Base-by-base conservation (phyloP, 176 grass and related monocot species). In the Oryza coarctata region DNA sequence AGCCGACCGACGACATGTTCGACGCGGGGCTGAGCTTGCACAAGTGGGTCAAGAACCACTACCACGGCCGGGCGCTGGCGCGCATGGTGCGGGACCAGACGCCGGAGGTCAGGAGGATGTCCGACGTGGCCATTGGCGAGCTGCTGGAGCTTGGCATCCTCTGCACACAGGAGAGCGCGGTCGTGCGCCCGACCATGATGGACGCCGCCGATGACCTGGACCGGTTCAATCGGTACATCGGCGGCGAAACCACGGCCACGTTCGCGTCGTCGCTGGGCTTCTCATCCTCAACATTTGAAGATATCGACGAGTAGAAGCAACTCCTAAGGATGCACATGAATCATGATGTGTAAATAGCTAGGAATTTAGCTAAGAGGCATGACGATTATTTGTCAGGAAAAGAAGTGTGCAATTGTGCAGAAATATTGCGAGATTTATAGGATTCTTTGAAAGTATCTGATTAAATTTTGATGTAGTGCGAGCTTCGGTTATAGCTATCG, bases 141-240 rank as follows among this genome's bases (percentile, higher is more conserved):
- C 81, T 98, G 71, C 75, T 95, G 43, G 95, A 98, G 80, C 87
- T 98, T 10, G 95, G 90, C 55, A 71, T 95, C 73, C 76, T 98
- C 17, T 98, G 93, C 78, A 86, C 85, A 2, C 92, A 95, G 71
- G 93, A 98, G 11, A 88, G 62, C 17, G 66, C 87, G 7, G 82
- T 89, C 10, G 79, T 68, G 65, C 80, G 95, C 43, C 92, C 93
- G 3, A 93, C 88, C 43, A 98, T 98, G 95, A 47, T 98, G 80
- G 88, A 95, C 60, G 90, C 81, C 0, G 95, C 93, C 18, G 90
- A 90, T 23, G 93, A 95, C 82, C 86, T 95, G 80, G 93, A 93
- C 70, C 82, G 93, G 18, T 79, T 98, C 18, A 98, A 98, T 68
- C 70, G 84, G 61, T 98, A 93, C 47, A 76, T 98, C n/a, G 77